Conservation (phyloP, 306 rosid species). For the Casuarina equisetifolia region DNA sequence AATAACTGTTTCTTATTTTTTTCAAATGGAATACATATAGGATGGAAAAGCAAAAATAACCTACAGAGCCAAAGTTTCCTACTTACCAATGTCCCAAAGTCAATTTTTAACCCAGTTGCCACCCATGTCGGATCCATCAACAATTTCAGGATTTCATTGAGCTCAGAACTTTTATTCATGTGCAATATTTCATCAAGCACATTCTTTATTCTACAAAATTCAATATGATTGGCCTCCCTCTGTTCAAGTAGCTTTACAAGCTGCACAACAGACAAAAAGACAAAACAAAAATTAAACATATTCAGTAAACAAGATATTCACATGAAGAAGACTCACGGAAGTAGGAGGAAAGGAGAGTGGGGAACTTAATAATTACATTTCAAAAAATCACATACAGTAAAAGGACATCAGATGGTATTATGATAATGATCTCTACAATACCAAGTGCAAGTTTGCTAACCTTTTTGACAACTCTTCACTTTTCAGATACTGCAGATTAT, state of each 20-base stretch:
- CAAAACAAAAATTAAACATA: constrained; percentile 25
- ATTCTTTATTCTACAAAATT: constrained; percentile 87
- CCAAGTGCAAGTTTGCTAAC: too few relatives aligned
- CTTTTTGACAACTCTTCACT: too few relatives aligned
- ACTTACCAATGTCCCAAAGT: constrained; percentile 78
- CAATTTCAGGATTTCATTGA: constrained; percentile 64
- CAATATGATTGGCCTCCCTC: constrained; percentile 93
- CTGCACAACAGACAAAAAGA: constrained; percentile 49
- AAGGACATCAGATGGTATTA: too few relatives aligned
- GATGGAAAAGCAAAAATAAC: background rate
- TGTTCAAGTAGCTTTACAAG: constrained; percentile 93
- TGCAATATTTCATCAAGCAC: constrained; percentile 81
- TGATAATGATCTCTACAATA: too few relatives aligned
- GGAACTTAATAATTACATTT: background rate
- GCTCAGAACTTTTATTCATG: constrained; percentile 64
- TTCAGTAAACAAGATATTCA: background rate
- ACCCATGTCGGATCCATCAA: constrained; percentile 88
- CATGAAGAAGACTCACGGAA: background rate
- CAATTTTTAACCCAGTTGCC: constrained; percentile 84
- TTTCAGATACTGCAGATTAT: too few relatives aligned
- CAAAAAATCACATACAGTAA: too few relatives aligned
- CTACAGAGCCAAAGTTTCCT: constrained; percentile 6
- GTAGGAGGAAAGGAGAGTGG: background rate
- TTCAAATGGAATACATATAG: background rate
- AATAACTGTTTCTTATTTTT: constrained; percentile 7